Evolutionary conservation across 2,329 filamentous ascomycete genomes (phyloP), one percentile per base, ranked within the genome.

Genomic region (Cordyceps pruinosa): DNA sequence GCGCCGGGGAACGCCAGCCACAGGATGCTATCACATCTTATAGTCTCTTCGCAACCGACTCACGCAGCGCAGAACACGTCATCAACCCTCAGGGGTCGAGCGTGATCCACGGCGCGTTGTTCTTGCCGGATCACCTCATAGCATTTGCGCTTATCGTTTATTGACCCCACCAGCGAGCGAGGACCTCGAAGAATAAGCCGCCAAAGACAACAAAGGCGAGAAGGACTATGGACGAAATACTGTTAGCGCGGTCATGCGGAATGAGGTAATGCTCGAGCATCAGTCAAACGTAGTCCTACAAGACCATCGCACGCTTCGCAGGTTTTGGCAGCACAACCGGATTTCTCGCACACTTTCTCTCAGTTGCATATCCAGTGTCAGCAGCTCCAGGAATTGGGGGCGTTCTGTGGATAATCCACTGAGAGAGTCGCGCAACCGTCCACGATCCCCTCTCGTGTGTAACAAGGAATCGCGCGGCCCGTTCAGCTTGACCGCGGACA

Each of bases 191-290:
- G 63, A 84, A 61, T 28, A 85, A 72, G 37, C 83, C 82, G 59
- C 83, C 83, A 60, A 85, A 81, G 64, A 86, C 72, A 65, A 85
- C 73, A 67, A 86, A 86, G 35, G 68, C 82, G 62, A 86, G 79
- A 46, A 86, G 59, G 28, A 66, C 82, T 85, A 50, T 3, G 1
- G 53, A 45, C 32, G 30, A 23, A 26, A 59, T 35, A 61, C 44
- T 64, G 46, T 42, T 41, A 49, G 48, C 37, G 10, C 19, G 19
- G 2, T 34, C 13, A 13, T n/a, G 3, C 13, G 2, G 17, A 9
- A 28, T 28, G 6, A 13, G 13, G 13, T 15, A 15, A 6, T 37
- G 32, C 17, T 13, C 17, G 21, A 13, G 8, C 30, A 25, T 46
- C 44, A 4, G 15, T 30, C 23, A 46, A n/a, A 30, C 5, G 44